A percentile compares a stretch with the other conserved stretches of the same genome.
Evolutionary conservation across 257 asterid genomes (phyloP).

Genomic region (Petunia secreta): DNA sequence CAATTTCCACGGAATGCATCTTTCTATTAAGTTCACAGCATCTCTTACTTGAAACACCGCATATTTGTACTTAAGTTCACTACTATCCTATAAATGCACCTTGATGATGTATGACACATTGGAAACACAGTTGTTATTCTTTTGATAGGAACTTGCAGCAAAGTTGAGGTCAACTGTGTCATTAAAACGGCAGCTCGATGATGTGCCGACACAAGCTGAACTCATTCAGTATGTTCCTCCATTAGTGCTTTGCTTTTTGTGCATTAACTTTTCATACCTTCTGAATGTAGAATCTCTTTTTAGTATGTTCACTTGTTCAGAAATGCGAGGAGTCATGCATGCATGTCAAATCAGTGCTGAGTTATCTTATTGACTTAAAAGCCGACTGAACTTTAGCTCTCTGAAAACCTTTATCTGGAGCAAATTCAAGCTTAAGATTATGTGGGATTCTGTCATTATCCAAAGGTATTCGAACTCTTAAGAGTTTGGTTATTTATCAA

Average conservation of each 20-base stretch:
- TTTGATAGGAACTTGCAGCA: conserved; percentile 61
- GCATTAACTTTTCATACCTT: background rate
- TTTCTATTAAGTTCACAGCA: background rate
- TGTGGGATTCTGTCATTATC: conserved; percentile 4
- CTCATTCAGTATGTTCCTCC: conserved; percentile 69
- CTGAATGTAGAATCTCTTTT: conserved; percentile 2
- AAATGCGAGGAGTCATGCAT: background rate
- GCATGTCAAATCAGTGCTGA: background rate
- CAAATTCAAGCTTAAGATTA: conserved; percentile 18
- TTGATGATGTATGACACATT: background rate
- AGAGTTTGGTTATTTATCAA: conserved; percentile 17
- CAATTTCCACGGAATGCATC: background rate
- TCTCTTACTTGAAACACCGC: conserved; percentile 6
- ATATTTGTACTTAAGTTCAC: conserved; percentile 2
- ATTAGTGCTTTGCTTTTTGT: conserved; percentile 30
- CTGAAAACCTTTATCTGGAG: background rate
- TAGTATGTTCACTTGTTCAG: background rate
- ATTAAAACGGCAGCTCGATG: conserved; percentile 66
- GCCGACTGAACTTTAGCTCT: background rate
- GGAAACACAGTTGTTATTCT: background rate
- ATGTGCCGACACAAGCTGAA: conserved; percentile 72
- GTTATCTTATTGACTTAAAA: background rate
- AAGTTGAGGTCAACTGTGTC: conserved; percentile 57
- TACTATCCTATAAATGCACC: conserved; percentile 17
- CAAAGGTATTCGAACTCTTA: conserved; percentile 6